Percentiles rank a stretch among this genome's conserved stretches.
phyloP scores from a whole-genome alignment of 768 basidiomycete species.

The Suillus occidentalis region DNA sequence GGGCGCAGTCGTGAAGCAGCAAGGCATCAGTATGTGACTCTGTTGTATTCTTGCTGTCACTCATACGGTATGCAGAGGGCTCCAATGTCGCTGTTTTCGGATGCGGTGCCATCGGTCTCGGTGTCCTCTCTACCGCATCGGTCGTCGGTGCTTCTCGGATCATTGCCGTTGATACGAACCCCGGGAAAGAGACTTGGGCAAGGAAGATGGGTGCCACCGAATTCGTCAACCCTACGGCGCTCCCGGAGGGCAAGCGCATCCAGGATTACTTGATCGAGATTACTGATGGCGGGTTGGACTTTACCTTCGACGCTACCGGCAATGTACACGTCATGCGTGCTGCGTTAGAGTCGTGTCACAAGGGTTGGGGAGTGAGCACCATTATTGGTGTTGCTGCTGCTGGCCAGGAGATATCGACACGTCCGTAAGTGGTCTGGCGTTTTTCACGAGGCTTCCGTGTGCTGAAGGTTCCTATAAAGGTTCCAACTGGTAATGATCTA shows the following conservation, averaged over 20 bases:
- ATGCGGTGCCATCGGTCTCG: conserved; percentile 94
- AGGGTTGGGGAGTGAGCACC: conserved; percentile 97
- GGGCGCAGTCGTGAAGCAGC: conserved; percentile 92
- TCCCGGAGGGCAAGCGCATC: conserved; percentile 80
- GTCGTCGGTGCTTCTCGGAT: conserved; percentile 81
- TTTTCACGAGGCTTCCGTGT: conserved; percentile 16
- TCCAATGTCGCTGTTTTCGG: conserved; percentile 95
- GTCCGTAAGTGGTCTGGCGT: conserved; percentile 57
- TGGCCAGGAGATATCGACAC: conserved; percentile 90
- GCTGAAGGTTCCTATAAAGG: conserved; percentile 24
- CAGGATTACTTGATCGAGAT: conserved; percentile 89
- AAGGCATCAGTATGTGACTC: conserved; percentile 66
- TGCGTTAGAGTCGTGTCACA: conserved; percentile 98
- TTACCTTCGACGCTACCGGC: conserved; percentile 96
- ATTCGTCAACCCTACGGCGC: conserved; percentile 78
- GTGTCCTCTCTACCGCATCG: conserved; percentile 79
- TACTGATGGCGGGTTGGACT: conserved; percentile 96
- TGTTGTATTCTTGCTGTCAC: background rate
- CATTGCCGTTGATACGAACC: conserved; percentile 91
- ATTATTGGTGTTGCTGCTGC: conserved; percentile 97
- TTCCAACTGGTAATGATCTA: conserved; percentile 47
- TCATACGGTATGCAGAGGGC: conserved; percentile 49
- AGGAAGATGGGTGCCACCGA: conserved; percentile 93
- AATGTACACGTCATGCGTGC: conserved; percentile 94
- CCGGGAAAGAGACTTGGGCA: conserved; percentile 84